Percentiles rank a stretch among this genome's conserved stretches.
Evolutionary conservation across 2,329 filamentous ascomycete genomes (phyloP).

Genomic region (Aspergillus calidoustus): DNA sequence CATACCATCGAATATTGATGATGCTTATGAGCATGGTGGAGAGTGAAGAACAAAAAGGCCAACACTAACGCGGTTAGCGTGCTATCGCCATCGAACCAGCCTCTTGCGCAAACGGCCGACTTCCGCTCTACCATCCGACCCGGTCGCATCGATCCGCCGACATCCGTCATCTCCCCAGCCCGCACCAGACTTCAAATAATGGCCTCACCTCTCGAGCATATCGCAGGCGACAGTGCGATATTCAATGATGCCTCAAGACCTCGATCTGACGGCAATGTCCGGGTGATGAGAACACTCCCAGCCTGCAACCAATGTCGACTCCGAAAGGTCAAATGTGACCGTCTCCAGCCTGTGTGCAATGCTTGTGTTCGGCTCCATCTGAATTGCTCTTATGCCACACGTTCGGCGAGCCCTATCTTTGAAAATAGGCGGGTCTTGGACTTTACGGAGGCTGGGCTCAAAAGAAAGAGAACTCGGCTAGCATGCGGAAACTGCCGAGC

Average conservation of each 20-base stretch:
- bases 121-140: background rate
- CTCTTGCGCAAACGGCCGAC: background rate
- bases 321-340: constrained; percentile 9
- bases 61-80: background rate
- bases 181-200: background rate
- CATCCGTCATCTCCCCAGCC: background rate
- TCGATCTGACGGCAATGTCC: too few relatives aligned
- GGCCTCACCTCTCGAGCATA: background rate
- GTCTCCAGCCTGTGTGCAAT: background rate
- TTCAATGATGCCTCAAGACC: background rate
- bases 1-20: background rate
- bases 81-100: constrained; percentile 1
- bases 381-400: background rate
- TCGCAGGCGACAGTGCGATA: background rate
- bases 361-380: background rate
- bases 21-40: background rate
- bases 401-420: background rate
- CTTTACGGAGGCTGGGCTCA: background rate
- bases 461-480: background rate
- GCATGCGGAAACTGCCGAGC: constrained; percentile 3
- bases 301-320: background rate
- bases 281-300: background rate
- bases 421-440: background rate
- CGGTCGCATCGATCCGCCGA: background rate
- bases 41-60: background rate